Evolutionary conservation across 352 stramenopile genomes (phyloP).

Genomic region (Globisporangium emineosum): DNA sequence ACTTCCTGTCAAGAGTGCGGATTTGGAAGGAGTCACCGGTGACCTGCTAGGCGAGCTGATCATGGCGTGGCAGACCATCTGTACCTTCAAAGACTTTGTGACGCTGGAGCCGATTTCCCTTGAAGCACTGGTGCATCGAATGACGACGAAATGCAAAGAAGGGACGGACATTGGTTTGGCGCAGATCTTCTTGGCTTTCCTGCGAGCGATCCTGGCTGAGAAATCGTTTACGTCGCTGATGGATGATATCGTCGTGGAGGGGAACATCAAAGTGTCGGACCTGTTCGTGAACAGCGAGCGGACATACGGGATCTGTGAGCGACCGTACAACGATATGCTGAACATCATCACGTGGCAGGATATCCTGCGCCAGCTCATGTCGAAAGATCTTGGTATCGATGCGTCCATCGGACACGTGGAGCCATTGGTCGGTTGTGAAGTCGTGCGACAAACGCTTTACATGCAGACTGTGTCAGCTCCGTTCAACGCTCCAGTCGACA

Average conservation of each 20-base stretch:
- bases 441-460: constrained; percentile 77
- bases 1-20: constrained; percentile 35
- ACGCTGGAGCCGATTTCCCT: constrained; percentile 56
- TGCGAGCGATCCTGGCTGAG: constrained; percentile 67
- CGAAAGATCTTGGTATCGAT: constrained; percentile 75
- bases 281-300: constrained; percentile 67
- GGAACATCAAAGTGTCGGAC: constrained; percentile 78
- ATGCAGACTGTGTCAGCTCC: constrained; percentile 76
- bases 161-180: constrained; percentile 46
- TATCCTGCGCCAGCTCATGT: constrained; percentile 79
- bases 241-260: constrained; percentile 77
- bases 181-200: constrained; percentile 71
- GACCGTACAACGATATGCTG: constrained; percentile 62
- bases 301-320: constrained; percentile 76
- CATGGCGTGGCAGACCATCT: constrained; percentile 77
- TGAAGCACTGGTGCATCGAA: constrained; percentile 52
- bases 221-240: constrained; percentile 77
- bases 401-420: constrained; percentile 69
- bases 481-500: constrained; percentile 86
- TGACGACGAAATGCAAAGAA: constrained; percentile 41
- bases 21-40: constrained; percentile 51
- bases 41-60: constrained; percentile 69
- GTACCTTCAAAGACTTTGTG: constrained; percentile 72
- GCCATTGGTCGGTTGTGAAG: constrained; percentile 73
- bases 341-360: constrained; percentile 85